Evolutionary conservation across 352 stramenopile species (phyloP).

Genomic region (Thalassiosira exigua): DNA sequence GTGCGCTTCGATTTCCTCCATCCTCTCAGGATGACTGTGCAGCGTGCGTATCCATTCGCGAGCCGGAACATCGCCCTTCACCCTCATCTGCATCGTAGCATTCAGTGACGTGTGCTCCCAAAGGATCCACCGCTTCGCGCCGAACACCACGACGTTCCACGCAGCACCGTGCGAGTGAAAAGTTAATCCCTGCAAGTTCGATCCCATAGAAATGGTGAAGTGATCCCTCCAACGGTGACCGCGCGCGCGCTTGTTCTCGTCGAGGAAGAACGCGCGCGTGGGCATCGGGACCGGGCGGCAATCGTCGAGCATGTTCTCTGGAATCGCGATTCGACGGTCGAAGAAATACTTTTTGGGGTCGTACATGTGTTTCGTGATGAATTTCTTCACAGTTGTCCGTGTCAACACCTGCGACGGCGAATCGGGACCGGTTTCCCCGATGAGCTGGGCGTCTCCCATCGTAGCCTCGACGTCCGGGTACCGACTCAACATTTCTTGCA

Average conservation of each 20-base stretch:
- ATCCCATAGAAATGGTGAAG: constrained; percentile 43
- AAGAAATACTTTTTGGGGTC: constrained; percentile 44
- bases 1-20: constrained; percentile 42
- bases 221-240: constrained; percentile 42
- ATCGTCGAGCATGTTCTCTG: constrained; percentile 40
- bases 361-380: constrained; percentile 26
- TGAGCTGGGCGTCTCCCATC: constrained; percentile 38
- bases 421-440: constrained; percentile 53
- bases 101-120: constrained; percentile 50
- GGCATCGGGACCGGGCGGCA: constrained; percentile 43
- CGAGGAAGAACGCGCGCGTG: constrained; percentile 36
- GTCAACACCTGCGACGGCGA: constrained; percentile 31
- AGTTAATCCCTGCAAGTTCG: constrained; percentile 56
- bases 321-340: constrained; percentile 42
- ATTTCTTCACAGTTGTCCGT: constrained; percentile 30
- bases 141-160: constrained; percentile 57
- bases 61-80: constrained; percentile 36
- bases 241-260: not conserved
- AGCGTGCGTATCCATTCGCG: constrained; percentile 36
- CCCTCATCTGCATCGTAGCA: constrained; percentile 39
- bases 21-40: constrained; percentile 40
- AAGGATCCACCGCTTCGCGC: constrained; percentile 66
- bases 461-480: constrained; percentile 42
- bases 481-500: constrained; percentile 43
- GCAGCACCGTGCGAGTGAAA: constrained; percentile 59